Evolutionary conservation across 768 basidiomycete species (phyloP).

Genomic region (Tricholoma bakamatsutake): DNA sequence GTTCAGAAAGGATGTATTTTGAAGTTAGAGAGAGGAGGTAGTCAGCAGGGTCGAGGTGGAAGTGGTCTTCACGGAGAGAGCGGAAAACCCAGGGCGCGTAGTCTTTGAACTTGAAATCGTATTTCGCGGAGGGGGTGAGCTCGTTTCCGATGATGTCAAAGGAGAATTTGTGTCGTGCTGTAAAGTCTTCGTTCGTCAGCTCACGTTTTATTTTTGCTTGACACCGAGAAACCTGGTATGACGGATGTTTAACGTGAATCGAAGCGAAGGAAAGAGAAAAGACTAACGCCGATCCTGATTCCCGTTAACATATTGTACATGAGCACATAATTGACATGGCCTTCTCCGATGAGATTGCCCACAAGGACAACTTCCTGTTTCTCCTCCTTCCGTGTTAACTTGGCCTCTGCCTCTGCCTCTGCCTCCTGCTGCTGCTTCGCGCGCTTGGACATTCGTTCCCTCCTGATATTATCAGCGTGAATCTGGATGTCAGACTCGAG

Average conservation of each 20-base stretch:
- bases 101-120: constrained; percentile 99
- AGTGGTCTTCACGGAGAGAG: constrained; percentile 88
- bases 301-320: constrained; percentile 99
- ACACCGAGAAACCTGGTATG: constrained; percentile 79
- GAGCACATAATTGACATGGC: constrained; percentile 95
- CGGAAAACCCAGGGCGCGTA: constrained; percentile 99
- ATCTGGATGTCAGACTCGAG: constrained; percentile 78
- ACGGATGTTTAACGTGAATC: constrained; percentile 4
- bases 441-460: constrained; percentile 70
- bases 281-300: constrained; percentile 84
- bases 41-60: constrained; percentile 95
- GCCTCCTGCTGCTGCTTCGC: constrained; percentile 60
- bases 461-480: constrained; percentile 83
- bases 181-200: constrained; percentile 82
- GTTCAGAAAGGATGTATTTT: constrained; percentile 96
- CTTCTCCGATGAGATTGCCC: constrained; percentile 97
- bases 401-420: constrained; percentile 57
- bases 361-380: constrained; percentile 59
- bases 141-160: constrained; percentile 99
- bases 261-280: not conserved
- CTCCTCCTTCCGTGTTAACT: constrained; percentile 32
- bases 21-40: constrained; percentile 95
- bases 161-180: constrained; percentile 87
- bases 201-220: constrained; percentile 91
- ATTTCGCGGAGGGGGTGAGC: constrained; percentile 93